A percentile compares a stretch with the other conserved stretches of the same genome.
phyloP scores from a whole-genome alignment of 148 eudicot genomes.

The Persicaria tinctoria region DNA sequence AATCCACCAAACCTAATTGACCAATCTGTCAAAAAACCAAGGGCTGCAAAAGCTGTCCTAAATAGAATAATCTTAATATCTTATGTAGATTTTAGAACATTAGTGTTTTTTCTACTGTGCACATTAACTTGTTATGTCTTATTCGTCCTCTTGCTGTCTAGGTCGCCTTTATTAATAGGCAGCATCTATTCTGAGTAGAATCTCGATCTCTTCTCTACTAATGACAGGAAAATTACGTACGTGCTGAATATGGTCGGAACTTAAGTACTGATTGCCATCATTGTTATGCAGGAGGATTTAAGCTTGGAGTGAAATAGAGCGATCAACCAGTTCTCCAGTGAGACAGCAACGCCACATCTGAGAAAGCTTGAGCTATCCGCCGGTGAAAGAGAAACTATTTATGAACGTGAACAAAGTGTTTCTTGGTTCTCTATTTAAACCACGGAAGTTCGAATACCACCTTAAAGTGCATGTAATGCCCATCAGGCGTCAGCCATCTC shows the following conservation, averaged over 20 bases:
- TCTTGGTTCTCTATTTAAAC: no score
- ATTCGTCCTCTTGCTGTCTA: no score
- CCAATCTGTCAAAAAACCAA: no score
- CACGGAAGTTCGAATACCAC: no score
- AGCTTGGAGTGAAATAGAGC: conserved; percentile 1
- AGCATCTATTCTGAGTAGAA: no score
- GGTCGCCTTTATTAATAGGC: no score
- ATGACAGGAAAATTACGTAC: no score
- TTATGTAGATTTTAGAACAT: neutral
- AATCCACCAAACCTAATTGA: neutral
- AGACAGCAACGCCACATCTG: neutral
- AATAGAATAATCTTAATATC: neutral
- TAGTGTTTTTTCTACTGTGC: neutral
- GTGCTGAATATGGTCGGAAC: no score
- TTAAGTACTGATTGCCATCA: neutral
- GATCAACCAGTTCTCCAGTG: neutral
- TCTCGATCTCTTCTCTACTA: no score
- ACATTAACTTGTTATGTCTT: neutral
- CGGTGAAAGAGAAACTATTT: neutral
- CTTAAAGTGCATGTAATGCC: no score
- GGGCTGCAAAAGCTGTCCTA: neutral
- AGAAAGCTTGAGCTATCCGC: neutral
- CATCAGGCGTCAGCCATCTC: no score
- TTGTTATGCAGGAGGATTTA: neutral
- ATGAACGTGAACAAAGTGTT: neutral